Evolutionary conservation across 75 land plant species (phyloP), one percentile per base, ranked within the genome.

Genomic region (Pinus tabuliformis): DNA sequence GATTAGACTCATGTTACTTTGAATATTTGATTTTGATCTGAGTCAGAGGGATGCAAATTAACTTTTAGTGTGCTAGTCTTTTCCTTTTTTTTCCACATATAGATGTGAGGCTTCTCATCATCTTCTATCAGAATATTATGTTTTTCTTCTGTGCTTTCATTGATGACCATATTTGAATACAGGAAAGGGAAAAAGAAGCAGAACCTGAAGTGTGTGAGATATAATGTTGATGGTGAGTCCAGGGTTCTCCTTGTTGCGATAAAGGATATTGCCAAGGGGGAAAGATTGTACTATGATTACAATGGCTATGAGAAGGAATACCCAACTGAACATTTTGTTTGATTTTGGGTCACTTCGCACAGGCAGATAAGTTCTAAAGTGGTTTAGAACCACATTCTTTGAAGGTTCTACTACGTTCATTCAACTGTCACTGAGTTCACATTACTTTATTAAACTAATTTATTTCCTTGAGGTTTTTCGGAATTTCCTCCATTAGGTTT

Each of bases 221-320:
- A 75, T 77, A 73, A 84, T 62, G 77, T 86, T 6, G 77, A 86
- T 71, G 88, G 88, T 14, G 84, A 86, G 75, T 79, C 82, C 58
- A 84, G 84, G 37, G 88, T 78, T 39, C 79, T 86, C 26, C 75
- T 86, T 6, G 79, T 86, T 77, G 86, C 88, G 1, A 86, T 84
- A 17, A 61, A 87, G 63, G 88, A 86, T 64, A 86, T 86, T 39
- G 72, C 83, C 22, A 84, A 84, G 77, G 88, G 88, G 39, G 88
- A 86, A 76, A 82, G 88, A 62, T 49, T 86, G 74, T 84, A 86
- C 62, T 86, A 86, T 74, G 88, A 86, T 74, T 86, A 86, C 76
- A 86, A 86, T 75, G 88, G 79, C 26, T 85, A 74, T 56, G 76
- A 84, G 77, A 65, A 77, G 24, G 88, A 86, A 36, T 86, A 86